phyloP scores from a whole-genome alignment of 441 rosid species.

The Erodium texanum region DNA sequence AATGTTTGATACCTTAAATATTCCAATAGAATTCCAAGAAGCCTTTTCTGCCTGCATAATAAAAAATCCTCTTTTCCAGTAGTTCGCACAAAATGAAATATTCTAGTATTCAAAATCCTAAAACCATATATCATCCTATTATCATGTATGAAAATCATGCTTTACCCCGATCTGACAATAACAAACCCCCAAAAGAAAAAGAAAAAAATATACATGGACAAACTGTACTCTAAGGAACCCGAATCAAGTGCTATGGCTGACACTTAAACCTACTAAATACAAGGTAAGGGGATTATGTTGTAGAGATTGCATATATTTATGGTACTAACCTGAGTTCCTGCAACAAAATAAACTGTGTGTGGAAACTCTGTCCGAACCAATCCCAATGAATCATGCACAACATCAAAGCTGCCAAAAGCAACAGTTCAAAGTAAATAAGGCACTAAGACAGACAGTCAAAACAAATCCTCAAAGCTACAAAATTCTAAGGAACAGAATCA shows the following conservation, averaged over 20 bases:
- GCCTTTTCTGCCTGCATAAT: conserved; percentile 65
- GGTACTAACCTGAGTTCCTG: conserved; percentile 75
- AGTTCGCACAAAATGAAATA: not conserved
- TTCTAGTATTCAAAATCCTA: not conserved
- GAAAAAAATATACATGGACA: not conserved
- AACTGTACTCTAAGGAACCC: not conserved
- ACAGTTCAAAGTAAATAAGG: not conserved
- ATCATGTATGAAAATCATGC: not conserved
- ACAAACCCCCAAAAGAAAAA: not conserved
- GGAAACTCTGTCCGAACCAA: conserved; percentile 83
- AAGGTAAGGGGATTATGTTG: not conserved
- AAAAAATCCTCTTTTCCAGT: conserved; percentile 7
- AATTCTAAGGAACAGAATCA: not conserved
- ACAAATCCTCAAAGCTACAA: not conserved
- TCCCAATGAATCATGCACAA: conserved; percentile 72
- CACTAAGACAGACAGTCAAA: not conserved
- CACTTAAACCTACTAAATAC: not conserved
- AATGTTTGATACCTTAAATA: conserved; percentile 60
- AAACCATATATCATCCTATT: not conserved
- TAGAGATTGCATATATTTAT: not conserved
- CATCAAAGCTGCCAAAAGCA: conserved; percentile 60
- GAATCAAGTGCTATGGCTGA: not conserved
- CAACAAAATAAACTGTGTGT: conserved; percentile 64
- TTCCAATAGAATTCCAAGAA: conserved; percentile 64
- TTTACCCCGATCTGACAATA: not conserved